Percentiles rank a stretch among this genome's conserved stretches.
phyloP scores from a whole-genome alignment of 1,284 basidiomycete genomes.

The Lentinula novae-zelandiae region DNA sequence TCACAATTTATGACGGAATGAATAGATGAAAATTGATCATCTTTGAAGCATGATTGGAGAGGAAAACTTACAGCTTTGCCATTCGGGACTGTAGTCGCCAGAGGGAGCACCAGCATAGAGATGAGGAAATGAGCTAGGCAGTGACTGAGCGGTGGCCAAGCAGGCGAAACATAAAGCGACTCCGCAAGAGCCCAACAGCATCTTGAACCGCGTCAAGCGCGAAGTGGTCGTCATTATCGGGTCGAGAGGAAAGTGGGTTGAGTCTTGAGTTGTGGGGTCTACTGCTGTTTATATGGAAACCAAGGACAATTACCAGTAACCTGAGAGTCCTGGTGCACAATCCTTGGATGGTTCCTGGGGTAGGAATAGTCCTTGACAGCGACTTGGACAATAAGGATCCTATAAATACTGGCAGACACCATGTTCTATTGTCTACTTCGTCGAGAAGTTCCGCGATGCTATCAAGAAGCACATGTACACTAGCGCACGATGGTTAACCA shows the following conservation, averaged over 20 bases:
- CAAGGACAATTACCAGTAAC: not conserved
- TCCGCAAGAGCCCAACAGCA: not conserved
- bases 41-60: not conserved
- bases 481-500: not conserved
- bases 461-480: not conserved
- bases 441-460: not conserved
- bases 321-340: not conserved
- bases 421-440: not conserved
- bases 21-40: not conserved
- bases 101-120: conserved; percentile 49
- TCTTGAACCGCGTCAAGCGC: not conserved
- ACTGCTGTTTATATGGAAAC: not conserved
- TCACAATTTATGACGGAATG: not conserved
- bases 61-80: conserved; percentile 55
- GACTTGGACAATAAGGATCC: conserved; percentile 1
- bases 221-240: not conserved
- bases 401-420: not conserved
- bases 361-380: not conserved
- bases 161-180: not conserved
- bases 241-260: not conserved
- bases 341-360: conserved; percentile 4
- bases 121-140: conserved; percentile 45
- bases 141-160: conserved; percentile 10
- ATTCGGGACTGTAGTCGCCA: conserved; percentile 50
- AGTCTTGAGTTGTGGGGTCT: not conserved